Evolutionary conservation across 441 rosid species (phyloP).

Genomic region (Adansonia rubrostipa): DNA sequence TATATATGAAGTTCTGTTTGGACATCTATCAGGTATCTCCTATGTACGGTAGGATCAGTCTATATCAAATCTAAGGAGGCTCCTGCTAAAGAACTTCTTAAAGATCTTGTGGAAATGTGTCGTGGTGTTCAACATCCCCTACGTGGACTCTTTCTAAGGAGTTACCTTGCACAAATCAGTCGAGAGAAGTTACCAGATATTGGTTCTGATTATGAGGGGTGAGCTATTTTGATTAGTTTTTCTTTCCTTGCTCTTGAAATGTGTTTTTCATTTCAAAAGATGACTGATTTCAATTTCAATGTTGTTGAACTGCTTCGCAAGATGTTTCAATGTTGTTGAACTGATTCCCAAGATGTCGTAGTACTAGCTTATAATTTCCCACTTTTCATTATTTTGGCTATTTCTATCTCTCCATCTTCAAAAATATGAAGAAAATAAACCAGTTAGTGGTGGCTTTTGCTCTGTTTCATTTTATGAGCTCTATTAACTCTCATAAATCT

Average conservation of each 20-base stretch:
- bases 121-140: conserved; percentile 87
- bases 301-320: neutral
- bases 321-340: neutral
- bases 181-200: conserved; percentile 84
- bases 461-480: no score
- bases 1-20: conserved; percentile 25
- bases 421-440: neutral
- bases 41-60: conserved; percentile 94
- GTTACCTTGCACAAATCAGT: conserved; percentile 90
- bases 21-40: conserved; percentile 67
- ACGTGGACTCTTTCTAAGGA: conserved; percentile 85
- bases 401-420: neutral
- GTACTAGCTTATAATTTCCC: neutral
- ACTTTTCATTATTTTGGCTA: conserved; percentile 1
- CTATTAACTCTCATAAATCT: neutral
- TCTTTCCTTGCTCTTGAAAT: conserved; percentile 13
- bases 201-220: conserved; percentile 80
- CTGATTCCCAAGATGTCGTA: neutral
- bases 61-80: conserved; percentile 83
- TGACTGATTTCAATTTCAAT: conserved; percentile 18
- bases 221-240: conserved; percentile 26
- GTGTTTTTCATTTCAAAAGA: conserved; percentile 21
- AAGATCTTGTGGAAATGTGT: conserved; percentile 94
- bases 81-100: conserved; percentile 77
- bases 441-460: conserved; percentile 9